A percentile compares a stretch with the other conserved stretches of the same genome.
Conservation (phyloP, 768 basidiomycete species). For the Scleroderma citrinum region DNA sequence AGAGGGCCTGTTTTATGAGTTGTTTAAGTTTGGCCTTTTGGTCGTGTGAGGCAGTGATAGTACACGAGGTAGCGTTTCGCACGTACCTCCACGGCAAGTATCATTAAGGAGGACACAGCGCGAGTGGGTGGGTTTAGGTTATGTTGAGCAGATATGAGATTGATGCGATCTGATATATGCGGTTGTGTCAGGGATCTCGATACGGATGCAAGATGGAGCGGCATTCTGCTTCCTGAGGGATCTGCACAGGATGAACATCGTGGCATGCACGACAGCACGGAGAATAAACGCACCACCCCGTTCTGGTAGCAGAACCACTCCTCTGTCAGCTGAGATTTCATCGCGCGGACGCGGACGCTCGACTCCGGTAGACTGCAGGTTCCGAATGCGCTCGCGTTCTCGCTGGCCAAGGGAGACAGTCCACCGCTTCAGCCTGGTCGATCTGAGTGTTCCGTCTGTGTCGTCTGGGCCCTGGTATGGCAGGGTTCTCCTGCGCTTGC, state of each 20-base stretch:
- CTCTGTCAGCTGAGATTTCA: constrained; percentile 67
- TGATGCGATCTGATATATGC: constrained; percentile 74
- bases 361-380: constrained; percentile 39
- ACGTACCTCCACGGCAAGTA: constrained; percentile 70
- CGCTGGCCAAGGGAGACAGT: constrained; percentile 62
- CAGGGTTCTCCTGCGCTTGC: constrained; percentile 61
- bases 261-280: background rate
- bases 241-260: constrained; percentile 33
- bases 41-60: background rate
- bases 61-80: background rate
- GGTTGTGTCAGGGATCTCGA: constrained; percentile 69
- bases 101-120: constrained; percentile 61
- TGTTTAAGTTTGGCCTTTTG: constrained; percentile 75
- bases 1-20: constrained; percentile 73
- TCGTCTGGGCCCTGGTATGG: constrained; percentile 71
- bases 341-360: constrained; percentile 49
- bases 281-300: constrained; percentile 45
- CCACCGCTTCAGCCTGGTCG: constrained; percentile 68
- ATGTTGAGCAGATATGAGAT: constrained; percentile 77
- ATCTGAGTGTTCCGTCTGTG: constrained; percentile 49
- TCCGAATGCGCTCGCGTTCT: constrained; percentile 67
- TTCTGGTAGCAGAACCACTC: constrained; percentile 57
- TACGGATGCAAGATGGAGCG: constrained; percentile 67
- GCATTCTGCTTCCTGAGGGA: constrained; percentile 63
- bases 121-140: constrained; percentile 57